Base-by-base conservation (phyloP, 2,329 filamentous ascomycete genomes). In the Fonsecaea pedrosoi region DNA sequence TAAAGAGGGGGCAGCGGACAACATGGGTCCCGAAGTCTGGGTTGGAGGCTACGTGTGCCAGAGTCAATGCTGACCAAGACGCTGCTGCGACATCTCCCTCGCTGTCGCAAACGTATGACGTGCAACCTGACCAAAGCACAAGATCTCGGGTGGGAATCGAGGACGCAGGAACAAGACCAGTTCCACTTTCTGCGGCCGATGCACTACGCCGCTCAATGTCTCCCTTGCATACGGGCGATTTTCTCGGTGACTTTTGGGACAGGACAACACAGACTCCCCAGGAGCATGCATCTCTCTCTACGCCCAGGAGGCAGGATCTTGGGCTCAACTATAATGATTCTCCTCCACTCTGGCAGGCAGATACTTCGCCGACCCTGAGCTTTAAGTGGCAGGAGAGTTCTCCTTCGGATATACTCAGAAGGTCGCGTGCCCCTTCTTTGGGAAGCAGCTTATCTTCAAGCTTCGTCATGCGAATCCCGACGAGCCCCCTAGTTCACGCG, bases 401-500 rank as follows among this genome's bases (percentile, higher is more conserved):
- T n/a, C 45, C 66, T 8, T 40, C 55, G 38, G 57, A 67, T 13
- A 48, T 45, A 13, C 37, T 63, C 21, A 53, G 55, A 62, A 62
- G 70, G 54, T 64, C 84, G 0, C 78, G 82, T 25, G 81, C 84
- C 18, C 89, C 89, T 7, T 89, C 88, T 0, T 75, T 90, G 9
- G 90, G 89, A 2, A 92, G 89, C 7, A 91, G 92, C 0, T 83
- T 91, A 13, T 90, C 91, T 0, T 90, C 89, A 1, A 93, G 88
- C 73, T 97, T 97, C 77, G 85, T 91, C 37, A 90, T 96, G 69
- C 90, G 94, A 78, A 87, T 92, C 2, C 94, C 95, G 0, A 98
- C 95, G 1, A 98, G 94, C 74, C 95, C 95, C 13, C 82, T 99
- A 10, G 94, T 96, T 0, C 89, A 97, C 74, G 92, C 93, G 50